phyloP scores from a whole-genome alignment of 768 basidiomycete species.

The Russula vinacea region DNA sequence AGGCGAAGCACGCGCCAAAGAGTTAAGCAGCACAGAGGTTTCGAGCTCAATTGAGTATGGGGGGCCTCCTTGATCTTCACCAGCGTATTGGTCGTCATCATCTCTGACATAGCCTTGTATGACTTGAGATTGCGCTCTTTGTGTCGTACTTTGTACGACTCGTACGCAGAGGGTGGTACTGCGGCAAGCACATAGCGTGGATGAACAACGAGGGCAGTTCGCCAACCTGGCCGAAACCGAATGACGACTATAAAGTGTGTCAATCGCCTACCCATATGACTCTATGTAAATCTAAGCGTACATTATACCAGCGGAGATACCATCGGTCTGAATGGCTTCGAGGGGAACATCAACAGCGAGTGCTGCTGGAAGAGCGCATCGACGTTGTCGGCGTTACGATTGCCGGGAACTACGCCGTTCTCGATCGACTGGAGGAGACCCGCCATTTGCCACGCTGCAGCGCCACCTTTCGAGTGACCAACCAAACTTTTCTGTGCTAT shows the following conservation, averaged over 20 bases:
- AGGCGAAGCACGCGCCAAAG: constrained; percentile 78
- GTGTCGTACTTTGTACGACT: constrained; percentile 70
- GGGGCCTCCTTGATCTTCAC: constrained; percentile 91
- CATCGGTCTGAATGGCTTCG: constrained; percentile 93
- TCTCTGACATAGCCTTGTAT: constrained; percentile 91
- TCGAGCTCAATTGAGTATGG: constrained; percentile 88
- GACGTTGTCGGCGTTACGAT: constrained; percentile 95
- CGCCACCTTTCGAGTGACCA: constrained; percentile 97
- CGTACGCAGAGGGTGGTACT: constrained; percentile 73
- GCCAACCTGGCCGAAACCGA: constrained; percentile 98
- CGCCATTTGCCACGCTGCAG: constrained; percentile 97
- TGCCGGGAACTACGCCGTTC: constrained; percentile 88
- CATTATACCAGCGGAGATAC: constrained; percentile 84
- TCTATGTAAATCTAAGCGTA: constrained; percentile 32
- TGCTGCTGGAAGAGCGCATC: constrained; percentile 90
- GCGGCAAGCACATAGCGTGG: constrained; percentile 88
- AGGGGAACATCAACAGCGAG: constrained; percentile 93
- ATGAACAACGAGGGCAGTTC: constrained; percentile 82
- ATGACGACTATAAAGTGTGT: constrained; percentile 63
- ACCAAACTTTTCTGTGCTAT: constrained; percentile 97
- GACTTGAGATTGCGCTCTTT: constrained; percentile 61
- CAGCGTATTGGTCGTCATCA: constrained; percentile 91
- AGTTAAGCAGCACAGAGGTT: constrained; percentile 83
- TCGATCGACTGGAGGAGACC: constrained; percentile 84
- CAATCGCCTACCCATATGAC: constrained; percentile 14